Conservation (phyloP, 805 yeast genomes). For the Myxozyma kluyveri region DNA sequence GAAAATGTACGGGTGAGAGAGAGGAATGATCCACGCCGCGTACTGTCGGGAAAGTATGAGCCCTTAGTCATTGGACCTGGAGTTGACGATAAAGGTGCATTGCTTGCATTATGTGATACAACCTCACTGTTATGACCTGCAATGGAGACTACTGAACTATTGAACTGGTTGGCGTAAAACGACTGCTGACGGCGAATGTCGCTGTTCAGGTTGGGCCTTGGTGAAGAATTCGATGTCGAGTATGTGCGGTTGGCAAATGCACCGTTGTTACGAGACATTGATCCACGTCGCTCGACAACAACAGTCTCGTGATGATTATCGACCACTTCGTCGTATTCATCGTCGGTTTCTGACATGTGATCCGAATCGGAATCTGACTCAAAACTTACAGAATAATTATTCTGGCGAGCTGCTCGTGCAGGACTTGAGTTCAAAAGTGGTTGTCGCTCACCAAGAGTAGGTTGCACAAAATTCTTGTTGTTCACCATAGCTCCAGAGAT, state of each 20-base stretch:
- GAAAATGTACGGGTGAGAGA: slow-evolving; percentile 21
- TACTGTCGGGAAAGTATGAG: slow-evolving; percentile 22
- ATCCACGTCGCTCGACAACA: slow-evolving; percentile 18
- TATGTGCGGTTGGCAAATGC: too few species aligned
- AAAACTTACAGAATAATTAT: slow-evolving; percentile 7
- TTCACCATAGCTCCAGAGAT: slow-evolving; percentile 11
- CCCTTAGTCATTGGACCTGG: slow-evolving; percentile 4
- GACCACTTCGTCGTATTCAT: slow-evolving; percentile 21
- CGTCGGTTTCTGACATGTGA: slow-evolving; percentile 12
- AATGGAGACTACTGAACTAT: slow-evolving; percentile 18
- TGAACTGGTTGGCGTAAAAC: slow-evolving; percentile 8
- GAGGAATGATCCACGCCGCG: slow-evolving; percentile 20
- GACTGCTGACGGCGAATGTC: slow-evolving; percentile 20
- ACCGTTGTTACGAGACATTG: background rate
- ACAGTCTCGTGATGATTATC: slow-evolving; percentile 26
- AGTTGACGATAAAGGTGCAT: slow-evolving; percentile 26
- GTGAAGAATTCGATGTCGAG: too few species aligned
- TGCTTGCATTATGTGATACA: slow-evolving; percentile 23
- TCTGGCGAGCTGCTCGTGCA: background rate
- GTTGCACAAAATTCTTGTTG: slow-evolving; percentile 20
- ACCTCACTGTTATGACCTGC: slow-evolving; percentile 24
- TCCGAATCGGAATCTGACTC: slow-evolving; percentile 24
- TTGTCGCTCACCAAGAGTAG: slow-evolving; percentile 24
- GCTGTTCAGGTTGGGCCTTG: background rate
- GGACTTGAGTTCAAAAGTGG: slow-evolving; percentile 16